phyloP scores from a whole-genome alignment of 441 rosid genomes.

The Sinapis alba region DNA sequence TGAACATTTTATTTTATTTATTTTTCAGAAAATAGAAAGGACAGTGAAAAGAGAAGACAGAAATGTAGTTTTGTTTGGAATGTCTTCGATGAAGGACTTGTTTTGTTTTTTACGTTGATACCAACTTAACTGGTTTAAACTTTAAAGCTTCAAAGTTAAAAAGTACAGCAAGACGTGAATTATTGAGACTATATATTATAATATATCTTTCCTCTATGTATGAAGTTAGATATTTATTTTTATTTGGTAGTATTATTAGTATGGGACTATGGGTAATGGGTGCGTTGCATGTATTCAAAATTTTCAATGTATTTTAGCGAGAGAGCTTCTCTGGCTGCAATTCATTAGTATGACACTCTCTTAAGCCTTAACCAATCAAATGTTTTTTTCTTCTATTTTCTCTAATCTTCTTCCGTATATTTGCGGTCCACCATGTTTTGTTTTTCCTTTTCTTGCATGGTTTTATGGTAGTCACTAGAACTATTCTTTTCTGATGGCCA shows the following conservation, averaged over 20 bases:
- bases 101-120: slow-evolving; percentile 35
- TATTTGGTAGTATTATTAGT: slow-evolving; percentile 36
- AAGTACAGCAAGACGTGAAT: slow-evolving; percentile 31
- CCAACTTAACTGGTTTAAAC: slow-evolving; percentile 31
- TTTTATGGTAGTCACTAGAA: slow-evolving; percentile 10
- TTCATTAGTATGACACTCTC: slow-evolving; percentile 29
- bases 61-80: slow-evolving; percentile 30
- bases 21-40: slow-evolving; percentile 20
- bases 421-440: slow-evolving; percentile 23
- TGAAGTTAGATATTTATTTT: slow-evolving; percentile 26
- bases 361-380: no score
- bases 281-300: slow-evolving; percentile 32
- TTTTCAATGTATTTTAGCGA: slow-evolving; percentile 36
- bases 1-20: background rate
- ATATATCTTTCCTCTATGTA: slow-evolving; percentile 16
- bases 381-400: slow-evolving; percentile 24
- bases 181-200: slow-evolving; percentile 21
- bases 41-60: slow-evolving; percentile 40
- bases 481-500: background rate
- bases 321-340: slow-evolving; percentile 38
- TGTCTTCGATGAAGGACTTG: slow-evolving; percentile 24
- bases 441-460: slow-evolving; percentile 8
- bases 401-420: slow-evolving; percentile 24
- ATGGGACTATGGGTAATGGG: slow-evolving; percentile 34
- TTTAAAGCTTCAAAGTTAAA: slow-evolving; percentile 25